These are phyloP conservation scores for Wickerhamomyces sp. DNA, from an alignment of 1,139 yeast species.

Conservation along the genomic window DNA sequence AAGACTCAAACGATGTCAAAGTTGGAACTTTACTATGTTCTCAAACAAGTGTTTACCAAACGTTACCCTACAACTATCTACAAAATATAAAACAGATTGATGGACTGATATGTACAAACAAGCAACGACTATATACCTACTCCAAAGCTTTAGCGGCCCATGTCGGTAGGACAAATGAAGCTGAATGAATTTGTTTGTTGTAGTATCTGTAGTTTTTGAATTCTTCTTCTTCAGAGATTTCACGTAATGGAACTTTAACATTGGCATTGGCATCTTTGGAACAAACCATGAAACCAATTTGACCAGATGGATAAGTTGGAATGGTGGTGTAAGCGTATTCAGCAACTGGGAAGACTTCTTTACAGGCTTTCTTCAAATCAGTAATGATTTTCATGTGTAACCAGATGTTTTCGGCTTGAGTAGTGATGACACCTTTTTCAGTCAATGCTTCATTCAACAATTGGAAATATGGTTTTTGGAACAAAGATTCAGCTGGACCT, in stretches of 20 bases:
- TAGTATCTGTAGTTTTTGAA: slow-evolving; percentile 67
- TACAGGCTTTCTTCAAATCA: slow-evolving; percentile 69
- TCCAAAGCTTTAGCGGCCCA: slow-evolving; percentile 58
- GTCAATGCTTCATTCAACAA: slow-evolving; percentile 76
- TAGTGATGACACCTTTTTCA: slow-evolving; percentile 81
- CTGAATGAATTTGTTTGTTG: slow-evolving; percentile 73
- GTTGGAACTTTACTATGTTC: neutral
- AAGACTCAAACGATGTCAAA: neutral
- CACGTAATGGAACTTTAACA: slow-evolving; percentile 65
- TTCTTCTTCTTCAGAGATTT: slow-evolving; percentile 60
- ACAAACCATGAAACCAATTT: slow-evolving; percentile 92
- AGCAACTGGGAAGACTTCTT: slow-evolving; percentile 78
- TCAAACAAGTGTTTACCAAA: too few relatives aligned
- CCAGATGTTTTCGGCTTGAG: slow-evolving; percentile 92
- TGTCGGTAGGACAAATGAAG: slow-evolving; percentile 83
- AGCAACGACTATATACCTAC: slow-evolving; percentile 1
- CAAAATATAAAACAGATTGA: too few relatives aligned
- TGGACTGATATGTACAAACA: too few relatives aligned
- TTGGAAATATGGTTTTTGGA: slow-evolving; percentile 82
- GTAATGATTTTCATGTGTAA: slow-evolving; percentile 75
- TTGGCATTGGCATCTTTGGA: slow-evolving; percentile 63
- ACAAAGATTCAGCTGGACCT: slow-evolving; percentile 89
- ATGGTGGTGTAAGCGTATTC: slow-evolving; percentile 85
- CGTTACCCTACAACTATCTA: too few relatives aligned
- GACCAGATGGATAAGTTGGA: slow-evolving; percentile 93